Evolutionary conservation across 192 early-diverging fungal genomes (phyloP).

Genomic region (Glomus cerebriforme): DNA sequence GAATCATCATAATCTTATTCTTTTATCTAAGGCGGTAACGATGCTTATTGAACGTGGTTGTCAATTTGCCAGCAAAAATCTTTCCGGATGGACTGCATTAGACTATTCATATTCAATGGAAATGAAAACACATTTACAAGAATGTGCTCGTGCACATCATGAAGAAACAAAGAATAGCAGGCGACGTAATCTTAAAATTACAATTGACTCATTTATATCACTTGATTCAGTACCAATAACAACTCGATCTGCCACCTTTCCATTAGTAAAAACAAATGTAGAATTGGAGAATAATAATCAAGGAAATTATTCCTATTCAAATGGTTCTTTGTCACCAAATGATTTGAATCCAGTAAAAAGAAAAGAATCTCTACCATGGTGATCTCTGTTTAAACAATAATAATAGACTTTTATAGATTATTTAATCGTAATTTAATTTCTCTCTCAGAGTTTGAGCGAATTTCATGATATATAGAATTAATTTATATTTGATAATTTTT

Average conservation of each 20-base stretch:
- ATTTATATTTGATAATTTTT: no score
- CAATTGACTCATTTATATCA: conserved; percentile 16
- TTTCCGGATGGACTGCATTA: conserved; percentile 27
- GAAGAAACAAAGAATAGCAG: conserved; percentile 14
- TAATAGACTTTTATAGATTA: not conserved
- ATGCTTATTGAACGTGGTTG: conserved; percentile 25
- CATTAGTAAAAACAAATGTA: not conserved
- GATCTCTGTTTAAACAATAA: not conserved
- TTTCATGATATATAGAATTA: no score
- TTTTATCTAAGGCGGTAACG: conserved; percentile 11
- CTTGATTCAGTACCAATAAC: conserved; percentile 12
- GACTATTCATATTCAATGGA: conserved; percentile 29
- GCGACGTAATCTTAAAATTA: conserved; percentile 28
- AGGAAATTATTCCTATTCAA: conserved; percentile 5
- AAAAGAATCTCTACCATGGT: conserved; percentile 31
- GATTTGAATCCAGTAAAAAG: not conserved
- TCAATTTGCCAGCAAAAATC: conserved; percentile 18
- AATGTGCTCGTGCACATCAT: conserved; percentile 15
- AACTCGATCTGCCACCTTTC: conserved; percentile 27
- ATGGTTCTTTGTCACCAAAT: conserved; percentile 13
- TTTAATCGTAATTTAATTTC: no score
- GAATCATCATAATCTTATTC: not conserved
- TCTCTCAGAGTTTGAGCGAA: no score
- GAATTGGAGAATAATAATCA: not conserved
- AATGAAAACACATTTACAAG: conserved; percentile 20